Base-by-base conservation (phyloP, 345 rosid genomes). In the Syzygium jambos region DNA sequence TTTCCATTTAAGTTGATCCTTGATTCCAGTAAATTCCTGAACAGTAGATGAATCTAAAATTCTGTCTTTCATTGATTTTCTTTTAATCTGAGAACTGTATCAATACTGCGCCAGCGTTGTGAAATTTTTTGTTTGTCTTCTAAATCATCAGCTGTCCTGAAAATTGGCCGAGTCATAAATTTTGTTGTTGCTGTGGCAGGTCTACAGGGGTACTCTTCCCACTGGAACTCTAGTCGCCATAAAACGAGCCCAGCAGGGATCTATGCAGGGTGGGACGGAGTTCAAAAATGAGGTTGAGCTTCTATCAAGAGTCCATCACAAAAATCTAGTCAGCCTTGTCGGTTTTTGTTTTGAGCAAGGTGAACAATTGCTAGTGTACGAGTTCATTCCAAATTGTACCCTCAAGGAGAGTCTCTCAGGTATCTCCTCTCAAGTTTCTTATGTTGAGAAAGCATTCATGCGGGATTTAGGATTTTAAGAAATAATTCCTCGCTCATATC, bases 221-320 rank as follows among this genome's bases (percentile, higher is more conserved):
- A 52, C 90, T 23, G 94, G 98, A 14, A 87, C 92, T 85, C 86
- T 94, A 34, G 85, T 95, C 84, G 99, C 98, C 56, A 93, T 95
- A 85, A 96, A 95, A 92, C 92, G 98, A 89, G 98, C 99, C 87
- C 94, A 95, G 85, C 94, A 92, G 87, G 99, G 96, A 87, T 95
- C 99, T 29, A 84, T 92, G 92, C 98, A 96, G 90, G 98, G 99
- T n/a, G 95, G 93, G 21, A 78, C 89, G 10, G 98, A 95, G 91
- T 95, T 96, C 90, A 96, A 96, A 90, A 96, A 93, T 77, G 98
- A 95, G 94, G 94, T 95, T 43, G 99, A 96, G 90, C 98, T 95
- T 86, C 95, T 96, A 25, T 95, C 99, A 46, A 93, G 98, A 85
- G 98, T 97, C 89, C 98, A 95, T 87, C 99, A 96, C 88, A 96